phyloP scores from a whole-genome alignment of 352 stramenopile species.

The Phytophthora melonis region DNA sequence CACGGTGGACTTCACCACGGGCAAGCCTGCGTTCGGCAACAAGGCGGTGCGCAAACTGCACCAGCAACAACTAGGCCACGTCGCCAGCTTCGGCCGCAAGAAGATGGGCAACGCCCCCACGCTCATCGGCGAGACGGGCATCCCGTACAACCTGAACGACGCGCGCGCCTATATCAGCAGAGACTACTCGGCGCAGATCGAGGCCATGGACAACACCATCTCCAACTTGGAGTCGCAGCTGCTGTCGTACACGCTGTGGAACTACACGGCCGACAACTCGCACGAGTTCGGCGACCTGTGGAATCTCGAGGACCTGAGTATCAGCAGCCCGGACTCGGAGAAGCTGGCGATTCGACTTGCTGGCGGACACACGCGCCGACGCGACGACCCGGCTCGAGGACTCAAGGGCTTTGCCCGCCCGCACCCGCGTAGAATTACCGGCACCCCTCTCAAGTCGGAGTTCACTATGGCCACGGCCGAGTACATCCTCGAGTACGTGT shows the following conservation, averaged over 20 bases:
- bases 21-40: conserved; percentile 67
- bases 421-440: conserved; percentile 66
- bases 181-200: conserved; percentile 57
- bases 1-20: conserved; percentile 64
- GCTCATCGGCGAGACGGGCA: conserved; percentile 67
- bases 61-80: conserved; percentile 61
- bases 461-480: conserved; percentile 53
- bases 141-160: conserved; percentile 68
- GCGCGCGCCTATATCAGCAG: conserved; percentile 47
- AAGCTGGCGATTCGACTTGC: conserved; percentile 29
- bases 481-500: conserved; percentile 65
- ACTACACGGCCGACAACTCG: conserved; percentile 82
- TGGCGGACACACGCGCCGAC: conserved; percentile 48
- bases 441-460: conserved; percentile 58
- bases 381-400: conserved; percentile 46
- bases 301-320: conserved; percentile 87
- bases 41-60: conserved; percentile 61
- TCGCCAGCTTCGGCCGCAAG: conserved; percentile 52
- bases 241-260: conserved; percentile 89
- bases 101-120: conserved; percentile 56
- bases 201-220: conserved; percentile 72
- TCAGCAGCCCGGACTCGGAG: conserved; percentile 65
- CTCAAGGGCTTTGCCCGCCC: conserved; percentile 72
- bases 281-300: conserved; percentile 79
- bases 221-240: conserved; percentile 65